A percentile compares a stretch with the other conserved stretches of the same genome.
These are phyloP conservation scores for Penicillium janthinellum DNA, from an alignment of 2,329 filamentous ascomycete genomes.

Conservation along the genomic window DNA sequence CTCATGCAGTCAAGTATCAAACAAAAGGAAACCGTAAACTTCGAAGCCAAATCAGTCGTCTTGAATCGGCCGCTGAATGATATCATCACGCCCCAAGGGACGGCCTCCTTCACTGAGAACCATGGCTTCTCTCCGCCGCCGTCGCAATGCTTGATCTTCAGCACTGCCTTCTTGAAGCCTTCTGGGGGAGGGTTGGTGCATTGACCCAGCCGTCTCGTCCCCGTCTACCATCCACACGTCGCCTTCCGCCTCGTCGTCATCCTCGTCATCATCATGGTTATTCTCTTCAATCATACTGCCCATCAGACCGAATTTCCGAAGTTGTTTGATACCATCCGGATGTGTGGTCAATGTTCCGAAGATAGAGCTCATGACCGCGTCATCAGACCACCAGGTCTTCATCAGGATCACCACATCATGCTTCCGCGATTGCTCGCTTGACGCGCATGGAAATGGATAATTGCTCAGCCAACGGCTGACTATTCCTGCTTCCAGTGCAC, in stretches of 20 bases:
- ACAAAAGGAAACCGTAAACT: not conserved
- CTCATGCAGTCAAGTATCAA: conserved; percentile 18
- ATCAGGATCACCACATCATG: conserved; percentile 45
- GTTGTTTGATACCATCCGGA: conserved; percentile 43
- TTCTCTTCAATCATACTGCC: conserved; percentile 52
- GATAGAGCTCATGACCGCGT: conserved; percentile 48
- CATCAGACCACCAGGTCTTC: conserved; percentile 46
- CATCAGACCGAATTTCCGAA: conserved; percentile 47
- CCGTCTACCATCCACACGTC: conserved; percentile 56
- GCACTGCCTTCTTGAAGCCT: conserved; percentile 36
- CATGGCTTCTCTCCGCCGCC: conserved; percentile 83
- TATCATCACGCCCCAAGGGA: conserved; percentile 72
- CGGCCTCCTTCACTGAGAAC: conserved; percentile 84
- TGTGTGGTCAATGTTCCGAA: conserved; percentile 42
- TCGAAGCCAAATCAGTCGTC: conserved; percentile 6
- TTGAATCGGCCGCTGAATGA: conserved; percentile 64
- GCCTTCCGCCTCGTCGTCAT: conserved; percentile 46
- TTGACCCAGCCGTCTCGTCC: conserved; percentile 52
- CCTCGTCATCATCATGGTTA: conserved; percentile 52
- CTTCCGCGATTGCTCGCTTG: conserved; percentile 51
- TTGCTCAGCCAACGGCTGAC: conserved; percentile 73
- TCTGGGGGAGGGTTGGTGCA: conserved; percentile 32
- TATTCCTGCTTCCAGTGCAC: conserved; percentile 63
- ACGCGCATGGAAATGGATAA: conserved; percentile 67
- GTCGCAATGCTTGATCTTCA: conserved; percentile 69